These are phyloP conservation scores for Medakamo hakoo DNA, from an alignment of 139 green algal genomes.

Conservation along the genomic window DNA sequence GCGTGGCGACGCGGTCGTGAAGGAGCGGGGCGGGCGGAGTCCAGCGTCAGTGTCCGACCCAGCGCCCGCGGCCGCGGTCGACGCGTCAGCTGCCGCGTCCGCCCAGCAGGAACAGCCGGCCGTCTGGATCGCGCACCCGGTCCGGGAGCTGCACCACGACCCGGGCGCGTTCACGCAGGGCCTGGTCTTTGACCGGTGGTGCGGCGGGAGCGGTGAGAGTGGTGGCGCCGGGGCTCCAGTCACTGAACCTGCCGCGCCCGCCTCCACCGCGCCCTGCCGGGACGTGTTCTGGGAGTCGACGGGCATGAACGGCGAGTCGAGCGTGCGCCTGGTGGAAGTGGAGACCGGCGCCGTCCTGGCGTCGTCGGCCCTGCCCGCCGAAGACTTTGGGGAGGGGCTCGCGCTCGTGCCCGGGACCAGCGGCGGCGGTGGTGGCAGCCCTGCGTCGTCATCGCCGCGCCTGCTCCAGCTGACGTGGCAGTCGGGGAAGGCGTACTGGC, in stretches of 20 bases:
- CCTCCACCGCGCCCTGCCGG: constrained; percentile 14
- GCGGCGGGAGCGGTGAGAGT: constrained; percentile 5
- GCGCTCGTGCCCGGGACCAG: constrained; percentile 4
- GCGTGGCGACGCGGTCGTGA: too few relatives aligned
- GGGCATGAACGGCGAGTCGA: constrained; percentile 47
- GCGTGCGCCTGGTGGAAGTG: constrained; percentile 34
- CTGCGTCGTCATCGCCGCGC: too few relatives aligned
- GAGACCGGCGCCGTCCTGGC: constrained; percentile 26
- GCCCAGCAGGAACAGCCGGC: too few relatives aligned
- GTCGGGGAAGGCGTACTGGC: constrained; percentile 8
- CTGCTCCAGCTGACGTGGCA: constrained; percentile 54
- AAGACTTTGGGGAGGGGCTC: constrained; percentile 56
- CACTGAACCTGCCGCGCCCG: too few relatives aligned
- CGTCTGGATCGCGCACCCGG: too few relatives aligned
- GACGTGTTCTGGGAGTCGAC: constrained; percentile 63
- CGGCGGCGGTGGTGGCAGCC: too few relatives aligned
- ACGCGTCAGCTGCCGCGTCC: too few relatives aligned
- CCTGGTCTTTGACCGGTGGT: constrained; percentile 35
- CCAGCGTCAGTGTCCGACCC: too few relatives aligned
- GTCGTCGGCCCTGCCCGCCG: constrained; percentile 1
- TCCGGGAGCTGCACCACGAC: constrained; percentile 44
- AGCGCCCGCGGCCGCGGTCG: not conserved
- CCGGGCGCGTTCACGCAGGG: constrained; percentile 57
- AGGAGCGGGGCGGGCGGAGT: too few relatives aligned
- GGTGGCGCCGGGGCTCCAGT: too few relatives aligned